Evolutionary conservation across 2,329 filamentous ascomycete species (phyloP).

Genomic region (Aspergillus eucalypticola): DNA sequence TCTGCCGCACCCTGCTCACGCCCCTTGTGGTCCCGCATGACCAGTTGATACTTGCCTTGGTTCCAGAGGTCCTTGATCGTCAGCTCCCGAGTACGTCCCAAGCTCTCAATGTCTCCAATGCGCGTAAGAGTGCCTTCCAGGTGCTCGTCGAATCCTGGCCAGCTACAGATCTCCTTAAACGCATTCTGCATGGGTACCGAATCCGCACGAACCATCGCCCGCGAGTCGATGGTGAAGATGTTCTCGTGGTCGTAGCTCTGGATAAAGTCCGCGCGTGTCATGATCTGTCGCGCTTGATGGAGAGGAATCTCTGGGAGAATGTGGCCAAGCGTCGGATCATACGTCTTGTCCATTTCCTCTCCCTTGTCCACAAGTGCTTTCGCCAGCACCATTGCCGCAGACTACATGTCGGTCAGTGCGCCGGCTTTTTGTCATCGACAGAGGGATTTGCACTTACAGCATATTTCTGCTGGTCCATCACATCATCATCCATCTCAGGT

Average conservation of each 20-base stretch:
- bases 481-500: constrained; percentile 85
- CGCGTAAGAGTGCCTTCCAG: constrained; percentile 79
- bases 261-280: constrained; percentile 95
- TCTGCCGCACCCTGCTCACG: constrained; percentile 50
- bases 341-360: constrained; percentile 60
- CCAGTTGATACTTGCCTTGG: constrained; percentile 74
- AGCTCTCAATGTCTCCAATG: constrained; percentile 88
- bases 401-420: constrained; percentile 49
- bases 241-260: constrained; percentile 90
- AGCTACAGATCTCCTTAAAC: constrained; percentile 77
- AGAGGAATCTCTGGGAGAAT: constrained; percentile 77
- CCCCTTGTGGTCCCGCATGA: constrained; percentile 50
- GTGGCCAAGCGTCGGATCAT: constrained; percentile 68
- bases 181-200: constrained; percentile 95
- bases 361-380: constrained; percentile 86
- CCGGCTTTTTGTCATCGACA: not conserved
- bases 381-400: constrained; percentile 90
- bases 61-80: constrained; percentile 93
- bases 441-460: constrained; percentile 60
- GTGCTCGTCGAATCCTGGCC: constrained; percentile 77
- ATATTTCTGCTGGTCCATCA: constrained; percentile 98
- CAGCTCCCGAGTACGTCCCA: constrained; percentile 89
- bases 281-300: constrained; percentile 82
- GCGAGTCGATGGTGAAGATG: constrained; percentile 88
- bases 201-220: constrained; percentile 84